These are phyloP conservation scores for Zygoascus flipseniorum DNA, from an alignment of 805 yeast species.

Conservation along the genomic window DNA sequence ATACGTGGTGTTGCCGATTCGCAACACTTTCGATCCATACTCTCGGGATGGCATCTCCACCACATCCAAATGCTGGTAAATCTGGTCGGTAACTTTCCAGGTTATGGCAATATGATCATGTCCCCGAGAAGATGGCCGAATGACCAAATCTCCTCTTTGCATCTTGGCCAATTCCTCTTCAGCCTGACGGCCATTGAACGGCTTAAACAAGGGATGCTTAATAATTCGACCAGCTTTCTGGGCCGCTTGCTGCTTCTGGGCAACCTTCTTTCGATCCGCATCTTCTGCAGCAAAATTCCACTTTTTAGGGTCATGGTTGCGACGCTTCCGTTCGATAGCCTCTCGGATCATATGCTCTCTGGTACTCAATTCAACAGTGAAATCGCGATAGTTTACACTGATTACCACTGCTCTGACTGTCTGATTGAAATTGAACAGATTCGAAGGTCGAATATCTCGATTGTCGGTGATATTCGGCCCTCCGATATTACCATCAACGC, in stretches of 20 bases:
- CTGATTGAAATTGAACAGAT: constrained; percentile 44
- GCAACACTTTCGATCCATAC: constrained; percentile 47
- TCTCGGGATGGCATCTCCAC: constrained; percentile 62
- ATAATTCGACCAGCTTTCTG: constrained; percentile 66
- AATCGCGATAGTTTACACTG: constrained; percentile 61
- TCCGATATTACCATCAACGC: constrained; percentile 47
- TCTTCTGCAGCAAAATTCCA: constrained; percentile 72
- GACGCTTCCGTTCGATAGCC: constrained; percentile 33
- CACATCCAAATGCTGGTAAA: constrained; percentile 87
- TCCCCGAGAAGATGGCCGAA: constrained; percentile 91
- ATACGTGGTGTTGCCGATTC: constrained; percentile 63
- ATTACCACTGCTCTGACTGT: constrained; percentile 78
- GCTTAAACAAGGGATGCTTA: constrained; percentile 85
- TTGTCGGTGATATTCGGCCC: constrained; percentile 30
- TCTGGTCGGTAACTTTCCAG: constrained; percentile 88
- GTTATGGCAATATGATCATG: constrained; percentile 82
- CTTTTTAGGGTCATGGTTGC: constrained; percentile 47
- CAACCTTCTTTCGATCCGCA: constrained; percentile 46
- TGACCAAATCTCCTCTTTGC: constrained; percentile 84
- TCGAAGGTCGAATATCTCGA: constrained; percentile 20
- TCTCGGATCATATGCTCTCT: constrained; percentile 53
- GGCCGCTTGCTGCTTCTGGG: constrained; percentile 52
- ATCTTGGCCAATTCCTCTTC: constrained; percentile 86
- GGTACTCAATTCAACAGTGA: constrained; percentile 68
- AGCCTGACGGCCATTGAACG: constrained; percentile 78